Evolutionary conservation across 179 eudicot species (phyloP).

Genomic region (Silene coronaria): DNA sequence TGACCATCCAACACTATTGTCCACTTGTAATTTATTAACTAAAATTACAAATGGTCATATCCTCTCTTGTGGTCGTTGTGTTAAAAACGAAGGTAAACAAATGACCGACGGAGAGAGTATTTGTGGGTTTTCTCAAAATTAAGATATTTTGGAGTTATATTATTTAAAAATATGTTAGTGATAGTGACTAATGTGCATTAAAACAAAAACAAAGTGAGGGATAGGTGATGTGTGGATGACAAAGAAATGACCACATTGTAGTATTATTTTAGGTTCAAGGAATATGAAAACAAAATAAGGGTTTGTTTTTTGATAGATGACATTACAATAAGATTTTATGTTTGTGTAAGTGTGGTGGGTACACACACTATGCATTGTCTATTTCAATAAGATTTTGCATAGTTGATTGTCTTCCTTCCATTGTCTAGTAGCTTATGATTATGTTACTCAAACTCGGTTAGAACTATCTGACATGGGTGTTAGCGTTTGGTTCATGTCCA

Average conservation of each 20-base stretch:
- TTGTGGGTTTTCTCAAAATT: background rate
- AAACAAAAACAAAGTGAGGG: constrained; percentile 6
- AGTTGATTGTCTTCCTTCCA: background rate
- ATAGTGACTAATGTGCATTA: background rate
- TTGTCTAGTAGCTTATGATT: too few relatives aligned
- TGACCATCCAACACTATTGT: too few relatives aligned
- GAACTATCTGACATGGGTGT: too few relatives aligned
- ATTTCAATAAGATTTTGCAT: background rate
- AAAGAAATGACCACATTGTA: background rate
- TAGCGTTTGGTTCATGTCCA: too few relatives aligned
- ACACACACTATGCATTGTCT: background rate
- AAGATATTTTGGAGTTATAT: too few relatives aligned
- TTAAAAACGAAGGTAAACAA: too few relatives aligned
- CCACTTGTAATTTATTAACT: too few relatives aligned
- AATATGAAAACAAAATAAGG: background rate
- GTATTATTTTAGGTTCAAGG: background rate
- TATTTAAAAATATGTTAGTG: background rate
- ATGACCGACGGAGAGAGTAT: background rate
- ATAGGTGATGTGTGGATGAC: constrained; percentile 6
- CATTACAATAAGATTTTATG: background rate
- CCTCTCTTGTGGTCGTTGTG: too few relatives aligned
- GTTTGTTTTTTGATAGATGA: background rate
- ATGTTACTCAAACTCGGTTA: too few relatives aligned
- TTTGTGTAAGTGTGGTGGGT: constrained; percentile 1
- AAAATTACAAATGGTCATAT: too few relatives aligned